Percentiles rank a stretch among this genome's conserved stretches.
phyloP scores from a whole-genome alignment of 768 basidiomycete genomes.

The Collybia sp. region DNA sequence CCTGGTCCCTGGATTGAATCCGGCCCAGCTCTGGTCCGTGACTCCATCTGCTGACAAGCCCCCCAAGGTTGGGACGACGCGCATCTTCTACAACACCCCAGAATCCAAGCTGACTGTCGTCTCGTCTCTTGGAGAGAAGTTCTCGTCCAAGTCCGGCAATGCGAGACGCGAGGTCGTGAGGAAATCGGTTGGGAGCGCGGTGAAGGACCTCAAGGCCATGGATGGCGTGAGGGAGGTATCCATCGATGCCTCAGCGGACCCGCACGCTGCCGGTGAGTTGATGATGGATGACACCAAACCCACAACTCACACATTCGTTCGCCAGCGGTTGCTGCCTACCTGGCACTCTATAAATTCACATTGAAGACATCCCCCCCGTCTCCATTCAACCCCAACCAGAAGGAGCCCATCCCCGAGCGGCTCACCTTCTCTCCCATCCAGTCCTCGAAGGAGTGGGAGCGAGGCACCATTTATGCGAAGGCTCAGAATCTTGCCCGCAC shows the following conservation, averaged over 20 bases:
- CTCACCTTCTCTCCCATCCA: conserved; percentile 42
- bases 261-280: conserved; percentile 71
- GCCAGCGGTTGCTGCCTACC: conserved; percentile 71
- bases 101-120: conserved; percentile 44
- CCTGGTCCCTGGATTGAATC: conserved; percentile 32
- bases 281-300: conserved; percentile 2
- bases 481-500: conserved; percentile 81
- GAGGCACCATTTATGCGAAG: conserved; percentile 67
- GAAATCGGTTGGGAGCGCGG: conserved; percentile 65
- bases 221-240: conserved; percentile 59
- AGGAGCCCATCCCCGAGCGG: conserved; percentile 45
- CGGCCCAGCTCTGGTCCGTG: conserved; percentile 46
- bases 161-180: conserved; percentile 63
- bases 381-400: conserved; percentile 56
- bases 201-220: conserved; percentile 60
- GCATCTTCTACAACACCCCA: conserved; percentile 59
- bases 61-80: conserved; percentile 57
- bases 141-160: conserved; percentile 36
- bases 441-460: conserved; percentile 60
- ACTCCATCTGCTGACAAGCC: conserved; percentile 46
- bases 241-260: conserved; percentile 61
- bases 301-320: not conserved
- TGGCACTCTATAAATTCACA: conserved; percentile 73
- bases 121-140: conserved; percentile 55
- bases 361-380: conserved; percentile 73